Base-by-base conservation (phyloP, 1,284 basidiomycete species). In the Sphaerobolus stellatus region DNA sequence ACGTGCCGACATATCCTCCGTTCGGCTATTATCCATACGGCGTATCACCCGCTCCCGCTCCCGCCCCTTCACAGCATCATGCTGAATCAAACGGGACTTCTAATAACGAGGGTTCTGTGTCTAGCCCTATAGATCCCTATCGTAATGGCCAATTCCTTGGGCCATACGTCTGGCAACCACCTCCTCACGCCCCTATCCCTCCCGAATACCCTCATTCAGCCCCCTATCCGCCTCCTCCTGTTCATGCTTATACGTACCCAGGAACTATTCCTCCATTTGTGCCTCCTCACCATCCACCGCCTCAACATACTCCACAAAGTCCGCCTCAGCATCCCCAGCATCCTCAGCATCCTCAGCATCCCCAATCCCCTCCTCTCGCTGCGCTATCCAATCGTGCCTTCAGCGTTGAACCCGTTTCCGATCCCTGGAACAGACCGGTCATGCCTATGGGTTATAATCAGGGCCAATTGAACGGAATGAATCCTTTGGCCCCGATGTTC, bases 161-260 rank as follows among this genome's bases (percentile, higher is more conserved):
- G 1, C 58, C 67, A 4, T 73, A 73, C 54, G 45, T 63, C 24
- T 75, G 73, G 73, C 25, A 63, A 4, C 62, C 62, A 43, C 50
- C 66, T 38, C 36, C 41, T 43, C 41, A 43, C 11, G 31, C 68
- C 70, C 4, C 68, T 68, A 9, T 50, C 56, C 20, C 11, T 44
- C 28, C 31, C 36, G 43, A 56, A 3, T 75, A 74, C 58, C 71
- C 68, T 54, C 62, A 67, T 9, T 70, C 67, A 16, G 70, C 71
- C 48, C 67, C 71, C 5, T 68, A 68, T 45, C 65, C 64, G 22
- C 71, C 66, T 43, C 69, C 54, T 8, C 56, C 55, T 31, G 44
- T 57, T 4, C 57, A 60, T 48, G 69, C 72, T 40, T 82, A 79
- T 57, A 59, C 71, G 27, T 81, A 80, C 71, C 62, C 63, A 14